Evolutionary conservation across 441 rosid species (phyloP), one percentile per base, ranked within the genome.

Genomic region (Gossypium davidsonii): DNA sequence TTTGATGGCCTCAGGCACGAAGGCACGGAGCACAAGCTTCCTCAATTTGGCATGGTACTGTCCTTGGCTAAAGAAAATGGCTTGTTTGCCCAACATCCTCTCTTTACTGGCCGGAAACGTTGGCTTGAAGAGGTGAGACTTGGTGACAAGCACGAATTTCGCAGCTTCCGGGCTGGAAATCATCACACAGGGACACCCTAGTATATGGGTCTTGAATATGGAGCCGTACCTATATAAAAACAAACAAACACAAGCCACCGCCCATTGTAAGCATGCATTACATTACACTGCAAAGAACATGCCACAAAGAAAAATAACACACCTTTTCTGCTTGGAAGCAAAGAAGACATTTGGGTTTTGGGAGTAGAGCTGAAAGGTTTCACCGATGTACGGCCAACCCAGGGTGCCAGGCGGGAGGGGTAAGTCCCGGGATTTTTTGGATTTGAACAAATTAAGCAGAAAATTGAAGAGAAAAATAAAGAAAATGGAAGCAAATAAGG

Each of bases 101-200:
- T 95, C 99, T 79, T 95, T 95, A 57, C 98, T 95, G 2, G 92
- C 98, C 0, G 99, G 99, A 57, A 89, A 95, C 59, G 98, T 95
- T 4, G 99, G 99, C 82, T 95, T 95, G 80, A 95, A 95, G 34
- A 95, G 89, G 81, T 91, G 89, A 26, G 97, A 79, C 70, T 80
- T 86, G 0, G 93, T 95, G 0, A 82, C 92, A 0, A 92, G 90
- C 20, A 94, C 99, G 64, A 92, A 92, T 81, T 87, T 94, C 0
- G 94, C 99, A 15, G 98, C 98, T 58, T 91, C 97, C 0, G 98
- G 97, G 83, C 93, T 90, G 0, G 99, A 88, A 37, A 94, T 87
- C 99, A 94, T 92, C 55, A 94, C 94, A 76, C 99, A 94, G 52
- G 97, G 99, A 76, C 96, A 94, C 14, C 98, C 98, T 46, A 94